Percentiles rank a stretch among this genome's conserved stretches.
phyloP scores from a whole-genome alignment of 2,329 filamentous ascomycete species.

The Fusarium setosum region DNA sequence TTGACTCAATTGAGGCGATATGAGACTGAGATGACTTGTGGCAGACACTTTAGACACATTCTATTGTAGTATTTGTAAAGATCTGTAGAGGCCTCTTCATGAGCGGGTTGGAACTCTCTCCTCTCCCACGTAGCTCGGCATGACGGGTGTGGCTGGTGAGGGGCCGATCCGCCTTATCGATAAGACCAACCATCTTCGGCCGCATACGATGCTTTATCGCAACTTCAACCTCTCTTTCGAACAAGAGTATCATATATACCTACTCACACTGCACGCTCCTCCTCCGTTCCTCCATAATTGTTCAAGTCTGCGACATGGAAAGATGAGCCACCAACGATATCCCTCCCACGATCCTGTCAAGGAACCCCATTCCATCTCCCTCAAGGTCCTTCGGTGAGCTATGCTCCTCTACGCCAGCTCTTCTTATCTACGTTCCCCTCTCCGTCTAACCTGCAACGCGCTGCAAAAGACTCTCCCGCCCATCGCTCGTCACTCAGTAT shows the following conservation, averaged over 20 bases:
- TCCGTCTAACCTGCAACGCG: conserved; percentile 9
- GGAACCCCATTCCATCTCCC: conserved; percentile 81
- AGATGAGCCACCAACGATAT: conserved; percentile 70
- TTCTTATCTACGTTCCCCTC: background rate
- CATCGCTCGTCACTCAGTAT: conserved; percentile 78
- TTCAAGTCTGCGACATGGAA: conserved; percentile 17
- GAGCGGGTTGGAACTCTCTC: too few relatives aligned
- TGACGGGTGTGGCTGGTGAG: conserved; percentile 5
- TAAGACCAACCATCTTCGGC: conserved; percentile 13
- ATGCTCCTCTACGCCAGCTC: background rate
- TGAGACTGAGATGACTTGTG: conserved; percentile 2
- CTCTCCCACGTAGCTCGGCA: background rate
- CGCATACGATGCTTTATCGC: conserved; percentile 10
- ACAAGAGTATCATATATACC: background rate
- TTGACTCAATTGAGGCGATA: conserved; percentile 14
- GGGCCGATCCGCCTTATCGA: conserved; percentile 27
- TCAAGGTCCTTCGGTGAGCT: conserved; percentile 77
- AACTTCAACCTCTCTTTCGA: conserved; percentile 12
- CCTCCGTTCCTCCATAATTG: background rate
- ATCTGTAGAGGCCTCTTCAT: too few relatives aligned
- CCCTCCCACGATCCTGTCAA: conserved; percentile 70
- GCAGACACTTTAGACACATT: background rate
- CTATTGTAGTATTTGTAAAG: conserved; percentile 19
- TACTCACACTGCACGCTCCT: background rate
- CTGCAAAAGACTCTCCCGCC: conserved; percentile 78